Evolutionary conservation across 2,329 filamentous ascomycete genomes (phyloP).

Genomic region (Falciphora oryzae): DNA sequence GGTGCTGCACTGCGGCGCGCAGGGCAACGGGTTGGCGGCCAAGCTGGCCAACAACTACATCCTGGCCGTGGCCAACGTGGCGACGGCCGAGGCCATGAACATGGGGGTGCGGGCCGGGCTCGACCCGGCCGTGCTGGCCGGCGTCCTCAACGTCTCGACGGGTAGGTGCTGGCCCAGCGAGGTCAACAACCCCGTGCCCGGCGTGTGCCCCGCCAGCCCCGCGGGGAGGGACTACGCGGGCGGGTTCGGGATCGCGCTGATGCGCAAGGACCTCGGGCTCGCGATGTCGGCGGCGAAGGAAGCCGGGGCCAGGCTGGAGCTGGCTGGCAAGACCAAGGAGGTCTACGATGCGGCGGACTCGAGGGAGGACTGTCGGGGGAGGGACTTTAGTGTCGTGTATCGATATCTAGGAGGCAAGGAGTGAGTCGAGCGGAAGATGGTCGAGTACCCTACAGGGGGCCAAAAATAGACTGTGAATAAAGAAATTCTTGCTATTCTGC

Average conservation of each 20-base stretch:
- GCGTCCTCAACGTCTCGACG: conserved; percentile 88
- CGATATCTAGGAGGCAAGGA: conserved; percentile 58
- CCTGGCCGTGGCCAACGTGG: conserved; percentile 85
- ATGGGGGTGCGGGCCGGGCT: conserved; percentile 56
- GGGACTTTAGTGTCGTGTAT: conserved; percentile 80
- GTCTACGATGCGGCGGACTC: conserved; percentile 64
- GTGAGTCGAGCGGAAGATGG: conserved; percentile 12
- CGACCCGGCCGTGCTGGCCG: conserved; percentile 61
- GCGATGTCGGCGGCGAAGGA: conserved; percentile 67
- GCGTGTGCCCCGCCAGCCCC: conserved; percentile 71
- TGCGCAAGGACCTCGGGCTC: conserved; percentile 73
- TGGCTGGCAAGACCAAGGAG: conserved; percentile 56
- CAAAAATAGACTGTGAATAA: neutral
- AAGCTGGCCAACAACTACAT: conserved; percentile 98
- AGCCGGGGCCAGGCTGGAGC: conserved; percentile 57
- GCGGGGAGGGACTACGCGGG: conserved; percentile 70
- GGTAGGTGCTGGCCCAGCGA: conserved; percentile 96
- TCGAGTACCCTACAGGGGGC: neutral
- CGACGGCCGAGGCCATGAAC: conserved; percentile 61
- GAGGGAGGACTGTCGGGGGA: conserved; percentile 56
- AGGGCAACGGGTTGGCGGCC: conserved; percentile 79
- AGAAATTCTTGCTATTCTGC: too few species aligned
- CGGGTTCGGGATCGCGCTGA: conserved; percentile 70
- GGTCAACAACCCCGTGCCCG: conserved; percentile 89
- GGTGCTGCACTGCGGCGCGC: conserved; percentile 77